These are phyloP conservation scores for Ustulina deusta DNA, from an alignment of 2,329 filamentous ascomycete species.

Conservation along the genomic window DNA sequence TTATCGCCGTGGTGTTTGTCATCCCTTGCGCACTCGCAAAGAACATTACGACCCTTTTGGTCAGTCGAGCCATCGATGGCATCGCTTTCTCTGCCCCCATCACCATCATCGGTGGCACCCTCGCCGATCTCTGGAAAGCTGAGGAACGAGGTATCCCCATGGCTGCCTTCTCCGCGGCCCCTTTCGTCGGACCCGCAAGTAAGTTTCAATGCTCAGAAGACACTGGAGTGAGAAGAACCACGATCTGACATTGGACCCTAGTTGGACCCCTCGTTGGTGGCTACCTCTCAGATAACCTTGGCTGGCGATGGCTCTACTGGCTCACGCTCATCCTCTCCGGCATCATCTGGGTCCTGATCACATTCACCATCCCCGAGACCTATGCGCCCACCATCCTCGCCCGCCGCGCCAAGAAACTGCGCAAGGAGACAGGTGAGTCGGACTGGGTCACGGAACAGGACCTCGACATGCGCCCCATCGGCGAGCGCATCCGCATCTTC, in stretches of 20 bases:
- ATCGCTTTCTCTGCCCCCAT: conserved; percentile 89
- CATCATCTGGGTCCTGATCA: conserved; percentile 78
- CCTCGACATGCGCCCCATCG: conserved; percentile 76
- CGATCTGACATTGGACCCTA: conserved; percentile 38
- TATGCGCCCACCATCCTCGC: conserved; percentile 84
- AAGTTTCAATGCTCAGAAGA: conserved; percentile 41
- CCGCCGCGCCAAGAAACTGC: conserved; percentile 75
- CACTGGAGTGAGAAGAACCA: not conserved
- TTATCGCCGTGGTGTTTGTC: conserved; percentile 80
- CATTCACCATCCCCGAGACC: conserved; percentile 90
- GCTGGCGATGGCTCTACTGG: conserved; percentile 91
- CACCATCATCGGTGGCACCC: conserved; percentile 84
- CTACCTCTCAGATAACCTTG: conserved; percentile 75
- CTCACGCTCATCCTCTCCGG: conserved; percentile 82
- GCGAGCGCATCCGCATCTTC: conserved; percentile 78
- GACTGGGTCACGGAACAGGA: conserved; percentile 84
- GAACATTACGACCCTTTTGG: conserved; percentile 81
- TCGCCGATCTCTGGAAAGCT: conserved; percentile 85
- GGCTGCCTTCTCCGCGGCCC: conserved; percentile 85
- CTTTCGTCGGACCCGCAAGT: conserved; percentile 83
- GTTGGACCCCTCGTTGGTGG: conserved; percentile 81
- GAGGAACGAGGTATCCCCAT: conserved; percentile 89
- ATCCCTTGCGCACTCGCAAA: conserved; percentile 82
- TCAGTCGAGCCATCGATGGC: conserved; percentile 82
- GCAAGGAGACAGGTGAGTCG: conserved; percentile 73